Percentiles rank a stretch among this genome's conserved stretches.
Evolutionary conservation across 306 rosid species (phyloP).

Genomic region (Crotalaria pallida): DNA sequence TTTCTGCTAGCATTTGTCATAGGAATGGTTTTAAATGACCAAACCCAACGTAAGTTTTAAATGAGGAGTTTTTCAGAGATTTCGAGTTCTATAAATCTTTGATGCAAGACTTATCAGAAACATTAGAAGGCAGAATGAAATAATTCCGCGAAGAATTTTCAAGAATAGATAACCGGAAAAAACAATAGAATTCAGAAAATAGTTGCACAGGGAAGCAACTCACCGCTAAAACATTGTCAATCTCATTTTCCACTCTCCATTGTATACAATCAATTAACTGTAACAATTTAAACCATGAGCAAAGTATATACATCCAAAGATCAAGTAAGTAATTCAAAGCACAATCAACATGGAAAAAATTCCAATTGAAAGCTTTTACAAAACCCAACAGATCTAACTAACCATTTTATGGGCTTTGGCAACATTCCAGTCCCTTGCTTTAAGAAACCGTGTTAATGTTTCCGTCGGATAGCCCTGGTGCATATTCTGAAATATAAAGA

Average conservation of each 20-base stretch:
- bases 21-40: neutral
- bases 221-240: slow-evolving; percentile 71
- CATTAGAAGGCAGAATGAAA: neutral
- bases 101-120: neutral
- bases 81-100: neutral
- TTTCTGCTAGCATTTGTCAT: neutral
- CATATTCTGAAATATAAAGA: slow-evolving; percentile 58
- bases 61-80: neutral
- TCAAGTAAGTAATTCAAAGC: slow-evolving; percentile 3
- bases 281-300: slow-evolving; percentile 28
- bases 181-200: neutral
- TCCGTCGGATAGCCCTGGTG: slow-evolving; percentile 74
- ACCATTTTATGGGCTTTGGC: slow-evolving; percentile 93
- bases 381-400: slow-evolving; percentile 24
- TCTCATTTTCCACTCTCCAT: slow-evolving; percentile 84
- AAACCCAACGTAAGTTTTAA: neutral
- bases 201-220: slow-evolving; percentile 34
- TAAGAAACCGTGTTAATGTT: slow-evolving; percentile 70
- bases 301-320: slow-evolving; percentile 16
- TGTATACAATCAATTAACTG: slow-evolving; percentile 85
- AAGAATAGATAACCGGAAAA: neutral
- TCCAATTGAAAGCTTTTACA: neutral
- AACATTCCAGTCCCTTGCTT: slow-evolving; percentile 83
- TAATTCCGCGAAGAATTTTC: slow-evolving; percentile 10
- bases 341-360: neutral